Evolutionary conservation across 2,329 filamentous ascomycete genomes (phyloP).

Genomic region (Arachnomyces sp.): DNA sequence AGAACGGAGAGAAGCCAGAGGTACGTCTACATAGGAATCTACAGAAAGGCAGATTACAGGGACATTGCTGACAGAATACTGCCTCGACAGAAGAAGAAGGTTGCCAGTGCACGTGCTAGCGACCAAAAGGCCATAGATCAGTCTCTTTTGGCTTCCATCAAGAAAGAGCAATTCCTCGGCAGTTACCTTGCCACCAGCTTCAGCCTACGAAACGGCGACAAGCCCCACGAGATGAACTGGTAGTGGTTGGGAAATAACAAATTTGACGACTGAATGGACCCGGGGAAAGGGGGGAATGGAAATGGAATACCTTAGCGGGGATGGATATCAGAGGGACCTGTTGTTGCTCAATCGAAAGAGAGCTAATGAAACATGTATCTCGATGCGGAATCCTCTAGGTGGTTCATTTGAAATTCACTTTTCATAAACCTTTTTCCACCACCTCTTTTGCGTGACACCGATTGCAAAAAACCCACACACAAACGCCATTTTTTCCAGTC

Average conservation of each 20-base stretch:
- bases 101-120: constrained; percentile 79
- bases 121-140: constrained; percentile 99
- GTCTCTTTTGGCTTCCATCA: constrained; percentile 87
- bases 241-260: constrained; percentile 47
- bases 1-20: constrained; percentile 96
- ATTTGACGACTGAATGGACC: too few species aligned
- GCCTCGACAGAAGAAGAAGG: constrained; percentile 79
- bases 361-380: constrained; percentile 35
- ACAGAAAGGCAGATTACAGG: background rate
- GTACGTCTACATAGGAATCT: constrained; percentile 46
- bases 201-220: constrained; percentile 98
- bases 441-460: constrained; percentile 8
- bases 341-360: constrained; percentile 21
- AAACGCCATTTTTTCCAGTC: constrained; percentile 15
- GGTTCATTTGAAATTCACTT: too few species aligned
- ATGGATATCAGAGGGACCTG: background rate
- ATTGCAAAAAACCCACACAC: constrained; percentile 5
- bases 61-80: constrained; percentile 28
- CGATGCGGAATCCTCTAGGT: constrained; percentile 27
- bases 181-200: constrained; percentile 94
- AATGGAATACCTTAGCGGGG: background rate
- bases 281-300: constrained; percentile 2
- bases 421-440: constrained; percentile 26
- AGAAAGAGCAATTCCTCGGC: constrained; percentile 92
- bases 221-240: constrained; percentile 99